These are phyloP conservation scores for Trichoderma pleuroti DNA, from an alignment of 2,329 filamentous ascomycete species.

Conservation along the genomic window DNA sequence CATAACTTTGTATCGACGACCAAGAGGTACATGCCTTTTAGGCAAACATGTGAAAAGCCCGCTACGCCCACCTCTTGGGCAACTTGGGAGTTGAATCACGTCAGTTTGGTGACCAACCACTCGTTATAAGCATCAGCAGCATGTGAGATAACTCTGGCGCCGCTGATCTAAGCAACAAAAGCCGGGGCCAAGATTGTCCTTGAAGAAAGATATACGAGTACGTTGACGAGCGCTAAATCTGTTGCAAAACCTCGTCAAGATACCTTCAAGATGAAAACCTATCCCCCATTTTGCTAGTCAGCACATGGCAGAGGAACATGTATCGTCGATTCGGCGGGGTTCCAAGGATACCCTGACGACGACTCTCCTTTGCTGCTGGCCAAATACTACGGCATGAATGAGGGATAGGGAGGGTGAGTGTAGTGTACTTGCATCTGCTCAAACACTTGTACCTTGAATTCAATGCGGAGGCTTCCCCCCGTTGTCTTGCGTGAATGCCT, in stretches of 20 bases:
- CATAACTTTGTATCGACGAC: neutral
- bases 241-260: neutral
- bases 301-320: neutral
- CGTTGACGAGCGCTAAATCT: neutral
- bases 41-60: neutral
- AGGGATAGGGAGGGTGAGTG: slow-evolving; percentile 5
- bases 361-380: neutral
- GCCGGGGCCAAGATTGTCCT: neutral
- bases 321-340: neutral
- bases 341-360: neutral
- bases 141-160: slow-evolving; percentile 9
- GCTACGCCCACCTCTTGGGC: neutral
- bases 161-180: neutral
- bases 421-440: slow-evolving; percentile 6
- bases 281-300: neutral
- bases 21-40: neutral
- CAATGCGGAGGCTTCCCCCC: neutral
- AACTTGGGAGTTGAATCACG: neutral
- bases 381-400: neutral
- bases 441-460: neutral
- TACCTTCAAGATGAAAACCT: neutral
- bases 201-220: neutral
- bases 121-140: slow-evolving; percentile 6
- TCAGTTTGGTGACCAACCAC: neutral
- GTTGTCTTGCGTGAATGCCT: neutral